phyloP scores from a whole-genome alignment of 2,329 filamentous ascomycete species.

The Trichoderma simmonsii region DNA sequence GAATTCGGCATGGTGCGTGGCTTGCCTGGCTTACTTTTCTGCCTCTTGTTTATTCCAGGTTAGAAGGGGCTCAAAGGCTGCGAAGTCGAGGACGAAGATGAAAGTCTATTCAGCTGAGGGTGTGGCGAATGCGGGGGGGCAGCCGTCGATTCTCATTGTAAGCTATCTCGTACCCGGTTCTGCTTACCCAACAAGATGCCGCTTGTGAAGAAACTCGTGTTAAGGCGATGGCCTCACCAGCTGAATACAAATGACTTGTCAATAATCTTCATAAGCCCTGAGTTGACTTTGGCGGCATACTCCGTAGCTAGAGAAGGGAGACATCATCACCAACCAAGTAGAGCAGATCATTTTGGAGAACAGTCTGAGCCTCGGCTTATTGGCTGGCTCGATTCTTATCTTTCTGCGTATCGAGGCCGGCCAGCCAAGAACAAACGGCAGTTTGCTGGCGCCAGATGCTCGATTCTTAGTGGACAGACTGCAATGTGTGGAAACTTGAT shows the following conservation, averaged over 20 bases:
- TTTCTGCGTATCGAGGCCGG: not conserved
- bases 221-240: not conserved
- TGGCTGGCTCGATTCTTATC: not conserved
- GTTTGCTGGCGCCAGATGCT: not conserved
- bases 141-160: not conserved
- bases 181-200: not conserved
- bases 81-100: not conserved
- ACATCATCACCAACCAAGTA: not conserved
- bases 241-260: not conserved
- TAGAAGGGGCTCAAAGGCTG: not conserved
- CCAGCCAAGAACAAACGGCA: not conserved
- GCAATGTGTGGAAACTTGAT: not conserved
- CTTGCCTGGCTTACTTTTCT: conserved; percentile 4
- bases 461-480: not conserved
- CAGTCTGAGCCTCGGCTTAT: not conserved
- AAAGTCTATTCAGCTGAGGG: conserved; percentile 9
- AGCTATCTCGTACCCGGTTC: not conserved
- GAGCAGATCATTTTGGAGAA: not conserved
- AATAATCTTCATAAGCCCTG: not conserved
- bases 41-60: not conserved
- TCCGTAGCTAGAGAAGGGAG: not conserved
- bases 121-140: conserved; percentile 11
- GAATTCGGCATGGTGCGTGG: conserved; percentile 7
- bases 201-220: not conserved
- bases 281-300: not conserved